Conservation (phyloP, 1,284 basidiomycete species). For the Rhodotorula sp. region DNA sequence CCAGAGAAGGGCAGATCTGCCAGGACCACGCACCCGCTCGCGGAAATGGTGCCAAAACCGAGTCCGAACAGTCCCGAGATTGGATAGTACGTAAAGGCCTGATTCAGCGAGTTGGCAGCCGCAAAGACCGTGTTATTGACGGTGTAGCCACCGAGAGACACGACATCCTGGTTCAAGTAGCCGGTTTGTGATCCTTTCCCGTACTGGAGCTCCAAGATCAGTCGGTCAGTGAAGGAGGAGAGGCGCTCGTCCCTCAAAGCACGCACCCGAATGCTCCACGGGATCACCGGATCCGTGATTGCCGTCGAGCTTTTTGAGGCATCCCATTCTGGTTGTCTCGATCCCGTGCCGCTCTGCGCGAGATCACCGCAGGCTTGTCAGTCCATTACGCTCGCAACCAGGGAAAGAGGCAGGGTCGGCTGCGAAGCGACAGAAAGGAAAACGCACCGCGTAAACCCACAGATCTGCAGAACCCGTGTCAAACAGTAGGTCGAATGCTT, state of each 20-base stretch:
- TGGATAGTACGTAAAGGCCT: constrained; percentile 24
- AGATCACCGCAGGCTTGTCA: constrained; percentile 6
- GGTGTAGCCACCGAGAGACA: constrained; percentile 20
- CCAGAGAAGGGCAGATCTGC: background rate
- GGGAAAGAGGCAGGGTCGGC: background rate
- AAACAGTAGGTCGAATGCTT: constrained; percentile 25
- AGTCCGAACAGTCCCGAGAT: constrained; percentile 26
- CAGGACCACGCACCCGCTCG: constrained; percentile 11
- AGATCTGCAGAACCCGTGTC: constrained; percentile 34
- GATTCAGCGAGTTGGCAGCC: constrained; percentile 21
- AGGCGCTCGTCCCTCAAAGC: background rate
- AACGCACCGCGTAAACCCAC: constrained; percentile 26
- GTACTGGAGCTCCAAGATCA: background rate
- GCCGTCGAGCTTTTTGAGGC: constrained; percentile 23
- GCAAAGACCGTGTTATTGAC: constrained; percentile 27
- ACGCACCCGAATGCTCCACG: constrained; percentile 17
- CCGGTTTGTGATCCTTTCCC: constrained; percentile 15
- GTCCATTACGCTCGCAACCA: constrained; percentile 1
- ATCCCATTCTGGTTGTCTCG: constrained; percentile 12
- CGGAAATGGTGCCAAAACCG: constrained; percentile 18
- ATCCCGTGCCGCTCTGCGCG: constrained; percentile 29
- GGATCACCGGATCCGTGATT: constrained; percentile 14
- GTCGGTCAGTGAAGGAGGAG: background rate
- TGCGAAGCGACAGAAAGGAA: background rate
- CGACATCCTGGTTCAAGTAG: constrained; percentile 19